Conservation (phyloP, 345 rosid species). For the Corchorus capsularis region DNA sequence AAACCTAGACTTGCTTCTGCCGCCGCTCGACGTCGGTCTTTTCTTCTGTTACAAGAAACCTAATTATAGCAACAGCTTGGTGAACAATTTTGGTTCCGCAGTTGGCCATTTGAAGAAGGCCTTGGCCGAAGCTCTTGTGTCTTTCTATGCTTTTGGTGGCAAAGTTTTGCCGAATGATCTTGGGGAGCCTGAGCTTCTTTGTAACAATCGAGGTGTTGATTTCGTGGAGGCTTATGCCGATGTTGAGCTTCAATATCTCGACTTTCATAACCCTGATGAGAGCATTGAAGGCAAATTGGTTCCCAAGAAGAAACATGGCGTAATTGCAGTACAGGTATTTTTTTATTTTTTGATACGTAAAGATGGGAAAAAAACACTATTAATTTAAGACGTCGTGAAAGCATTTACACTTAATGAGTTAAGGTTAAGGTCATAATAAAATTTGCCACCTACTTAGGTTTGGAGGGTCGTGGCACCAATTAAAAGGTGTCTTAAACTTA, state of each 20-base stretch:
- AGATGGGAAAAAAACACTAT: too few relatives aligned
- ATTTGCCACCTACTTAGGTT: too few relatives aligned
- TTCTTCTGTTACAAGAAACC: constrained; percentile 65
- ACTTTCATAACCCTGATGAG: constrained; percentile 68
- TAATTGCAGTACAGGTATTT: constrained; percentile 73
- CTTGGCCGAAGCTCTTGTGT: constrained; percentile 62
- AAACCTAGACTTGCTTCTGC: constrained; percentile 83
- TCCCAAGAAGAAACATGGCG: constrained; percentile 57
- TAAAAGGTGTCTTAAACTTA: too few relatives aligned
- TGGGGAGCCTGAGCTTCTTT: constrained; percentile 81
- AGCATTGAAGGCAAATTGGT: constrained; percentile 65
- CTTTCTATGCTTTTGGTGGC: constrained; percentile 75
- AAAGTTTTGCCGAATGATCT: constrained; percentile 57
- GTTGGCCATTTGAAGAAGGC: constrained; percentile 50
- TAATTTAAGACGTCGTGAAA: too few relatives aligned
- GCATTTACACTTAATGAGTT: too few relatives aligned
- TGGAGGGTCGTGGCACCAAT: too few relatives aligned
- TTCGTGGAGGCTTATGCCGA: constrained; percentile 66
- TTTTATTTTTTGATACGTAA: neutral
- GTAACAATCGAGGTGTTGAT: constrained; percentile 85
- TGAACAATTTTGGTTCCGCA: constrained; percentile 29
- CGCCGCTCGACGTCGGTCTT: constrained; percentile 59
- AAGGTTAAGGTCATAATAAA: too few relatives aligned
- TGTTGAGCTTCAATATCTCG: constrained; percentile 51
- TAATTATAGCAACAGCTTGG: neutral